Evolutionary conservation across 129 eudicot genomes (phyloP).

Genomic region (Flaveria trinervia): DNA sequence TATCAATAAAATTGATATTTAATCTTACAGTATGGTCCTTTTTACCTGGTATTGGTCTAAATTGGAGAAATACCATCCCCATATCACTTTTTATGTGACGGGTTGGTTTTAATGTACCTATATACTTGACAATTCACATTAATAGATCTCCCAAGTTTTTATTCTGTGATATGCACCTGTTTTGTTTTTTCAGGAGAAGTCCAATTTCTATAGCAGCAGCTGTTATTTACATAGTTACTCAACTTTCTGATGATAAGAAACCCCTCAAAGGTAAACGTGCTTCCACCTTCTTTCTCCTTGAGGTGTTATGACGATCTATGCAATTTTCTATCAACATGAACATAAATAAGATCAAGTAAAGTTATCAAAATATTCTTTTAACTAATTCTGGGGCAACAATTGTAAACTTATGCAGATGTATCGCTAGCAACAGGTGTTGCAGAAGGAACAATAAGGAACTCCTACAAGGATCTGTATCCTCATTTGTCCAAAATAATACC

Average conservation of each 20-base stretch:
- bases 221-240: conserved; percentile 64
- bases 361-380: not conserved
- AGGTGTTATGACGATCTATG: not conserved
- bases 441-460: conserved; percentile 73
- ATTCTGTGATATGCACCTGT: not conserved
- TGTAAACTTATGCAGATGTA: conserved; percentile 45
- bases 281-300: not conserved
- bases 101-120: too few relatives aligned
- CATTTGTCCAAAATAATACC: conserved; percentile 65
- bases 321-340: not conserved
- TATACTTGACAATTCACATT: too few relatives aligned
- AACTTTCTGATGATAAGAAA: conserved; percentile 62
- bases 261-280: conserved; percentile 53
- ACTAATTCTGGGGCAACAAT: not conserved
- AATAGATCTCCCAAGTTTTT: not conserved
- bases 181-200: conserved; percentile 49
- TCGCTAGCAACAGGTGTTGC: conserved; percentile 63
- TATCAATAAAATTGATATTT: too few relatives aligned
- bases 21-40: too few relatives aligned
- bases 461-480: conserved; percentile 65
- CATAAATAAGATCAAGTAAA: not conserved
- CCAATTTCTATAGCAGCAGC: conserved; percentile 78
- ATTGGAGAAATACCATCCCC: too few relatives aligned
- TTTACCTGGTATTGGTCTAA: too few relatives aligned
- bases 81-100: too few relatives aligned